phyloP scores from a whole-genome alignment of 2,329 filamentous ascomycete species.

The Amphichorda felina region DNA sequence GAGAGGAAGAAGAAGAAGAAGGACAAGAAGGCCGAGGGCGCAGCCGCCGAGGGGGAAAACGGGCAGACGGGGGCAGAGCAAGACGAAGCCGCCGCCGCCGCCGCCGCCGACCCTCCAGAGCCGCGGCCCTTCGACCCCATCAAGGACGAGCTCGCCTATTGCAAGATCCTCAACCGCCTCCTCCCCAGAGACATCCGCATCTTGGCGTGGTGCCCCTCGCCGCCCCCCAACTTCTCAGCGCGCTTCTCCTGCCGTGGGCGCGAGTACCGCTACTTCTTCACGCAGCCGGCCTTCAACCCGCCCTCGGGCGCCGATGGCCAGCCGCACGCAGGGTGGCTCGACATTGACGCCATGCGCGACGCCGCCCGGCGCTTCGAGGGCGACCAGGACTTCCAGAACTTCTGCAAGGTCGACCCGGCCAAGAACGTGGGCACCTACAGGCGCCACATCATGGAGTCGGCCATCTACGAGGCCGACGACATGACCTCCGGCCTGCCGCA shows the following conservation, averaged over 20 bases:
- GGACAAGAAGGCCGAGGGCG: slow-evolving; percentile 13
- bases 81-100: slow-evolving; percentile 4
- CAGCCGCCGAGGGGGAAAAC: slow-evolving; percentile 10
- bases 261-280: slow-evolving; percentile 96
- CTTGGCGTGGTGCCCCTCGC: slow-evolving; percentile 83
- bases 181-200: slow-evolving; percentile 83
- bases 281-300: slow-evolving; percentile 67
- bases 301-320: slow-evolving; percentile 9
- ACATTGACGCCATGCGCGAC: slow-evolving; percentile 75
- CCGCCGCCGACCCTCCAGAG: slow-evolving; percentile 6
- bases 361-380: slow-evolving; percentile 75
- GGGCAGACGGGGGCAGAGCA: slow-evolving; percentile 2
- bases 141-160: slow-evolving; percentile 73
- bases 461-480: slow-evolving; percentile 59
- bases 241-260: slow-evolving; percentile 87
- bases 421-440: slow-evolving; percentile 84
- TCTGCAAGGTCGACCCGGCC: slow-evolving; percentile 83
- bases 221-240: slow-evolving; percentile 71
- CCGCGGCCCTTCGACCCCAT: slow-evolving; percentile 47
- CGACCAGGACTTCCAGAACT: slow-evolving; percentile 87
- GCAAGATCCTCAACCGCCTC: slow-evolving; percentile 71
- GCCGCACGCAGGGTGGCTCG: slow-evolving; percentile 59
- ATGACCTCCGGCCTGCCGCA: slow-evolving; percentile 45
- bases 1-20: slow-evolving; percentile 1
- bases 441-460: slow-evolving; percentile 67